Evolutionary conservation across 208 protist genomes (phyloP).

Genomic region (Tritrichomonas musculus): DNA sequence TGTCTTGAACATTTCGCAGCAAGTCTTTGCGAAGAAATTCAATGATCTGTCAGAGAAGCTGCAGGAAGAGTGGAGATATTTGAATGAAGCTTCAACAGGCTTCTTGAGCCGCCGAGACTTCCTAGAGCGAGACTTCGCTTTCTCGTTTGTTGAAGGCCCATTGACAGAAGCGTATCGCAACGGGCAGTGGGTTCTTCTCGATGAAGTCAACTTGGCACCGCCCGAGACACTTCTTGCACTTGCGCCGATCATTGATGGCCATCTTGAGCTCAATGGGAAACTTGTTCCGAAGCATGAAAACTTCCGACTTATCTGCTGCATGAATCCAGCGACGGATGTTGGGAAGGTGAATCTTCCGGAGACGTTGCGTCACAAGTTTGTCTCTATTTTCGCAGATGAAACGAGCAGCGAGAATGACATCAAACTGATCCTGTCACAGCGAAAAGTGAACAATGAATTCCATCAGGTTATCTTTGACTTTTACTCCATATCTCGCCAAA

Average conservation of each 20-base stretch:
- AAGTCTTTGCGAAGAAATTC: background rate
- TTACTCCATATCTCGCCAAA: background rate
- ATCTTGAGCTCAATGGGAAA: background rate
- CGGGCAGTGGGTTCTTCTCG: conserved; percentile 97
- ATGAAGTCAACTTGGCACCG: conserved; percentile 98
- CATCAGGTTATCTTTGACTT: background rate
- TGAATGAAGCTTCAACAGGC: background rate
- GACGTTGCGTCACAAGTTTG: conserved; percentile 12
- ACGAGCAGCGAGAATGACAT: background rate
- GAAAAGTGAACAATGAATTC: background rate
- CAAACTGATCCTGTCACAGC: background rate
- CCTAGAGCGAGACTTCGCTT: conserved; percentile 70
- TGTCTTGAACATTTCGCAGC: background rate
- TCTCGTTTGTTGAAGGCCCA: conserved; percentile 87
- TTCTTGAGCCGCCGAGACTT: background rate
- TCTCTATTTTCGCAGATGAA: conserved; percentile 4
- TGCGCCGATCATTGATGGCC: conserved; percentile 44
- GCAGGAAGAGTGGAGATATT: background rate
- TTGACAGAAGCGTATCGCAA: conserved; percentile 83
- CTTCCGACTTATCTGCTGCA: conserved; percentile 98
- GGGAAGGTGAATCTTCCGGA: conserved; percentile 94
- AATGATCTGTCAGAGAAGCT: background rate
- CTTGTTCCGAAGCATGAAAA: conserved; percentile 77
- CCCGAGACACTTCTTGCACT: conserved; percentile 84
- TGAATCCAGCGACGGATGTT: conserved; percentile 99